A percentile compares a stretch with the other conserved stretches of the same genome.
These are phyloP conservation scores for Cairneyella variabilis DNA, from an alignment of 495 filamentous ascomycete genomes.

Conservation along the genomic window DNA sequence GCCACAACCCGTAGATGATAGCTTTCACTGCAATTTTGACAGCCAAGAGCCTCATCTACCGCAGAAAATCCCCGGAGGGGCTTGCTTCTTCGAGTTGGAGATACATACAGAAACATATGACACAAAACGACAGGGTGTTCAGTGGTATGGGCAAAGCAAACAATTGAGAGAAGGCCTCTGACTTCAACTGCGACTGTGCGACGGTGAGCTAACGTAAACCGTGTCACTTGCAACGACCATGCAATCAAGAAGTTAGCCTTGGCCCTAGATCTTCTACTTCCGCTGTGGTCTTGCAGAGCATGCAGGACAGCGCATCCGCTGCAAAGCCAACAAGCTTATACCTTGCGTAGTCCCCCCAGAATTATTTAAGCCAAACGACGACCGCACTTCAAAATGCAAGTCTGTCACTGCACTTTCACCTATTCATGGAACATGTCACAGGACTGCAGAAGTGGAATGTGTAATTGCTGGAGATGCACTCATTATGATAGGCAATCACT, in stretches of 20 bases:
- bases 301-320: conserved; percentile 15
- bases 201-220: conserved; percentile 19
- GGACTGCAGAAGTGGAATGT: conserved; percentile 2
- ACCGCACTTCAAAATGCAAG: not conserved
- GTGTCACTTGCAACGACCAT: not conserved
- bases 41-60: conserved; percentile 11
- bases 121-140: conserved; percentile 14
- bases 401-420: not conserved
- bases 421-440: conserved; percentile 3
- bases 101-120: conserved; percentile 14
- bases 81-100: conserved; percentile 10
- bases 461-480: conserved; percentile 2
- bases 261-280: not conserved
- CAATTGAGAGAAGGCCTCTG: conserved; percentile 5
- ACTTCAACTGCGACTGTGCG: conserved; percentile 14
- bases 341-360: not conserved
- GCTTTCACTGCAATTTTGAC: conserved; percentile 13
- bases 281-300: conserved; percentile 4
- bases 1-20: conserved; percentile 8
- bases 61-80: conserved; percentile 9
- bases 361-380: conserved; percentile 20
- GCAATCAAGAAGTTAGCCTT: not conserved
- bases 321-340: conserved; percentile 5
- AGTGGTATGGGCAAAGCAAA: conserved; percentile 20
- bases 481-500: conserved; percentile 15